Conservation (phyloP, 2,329 filamentous ascomycete genomes). For the Xylaria sp. region DNA sequence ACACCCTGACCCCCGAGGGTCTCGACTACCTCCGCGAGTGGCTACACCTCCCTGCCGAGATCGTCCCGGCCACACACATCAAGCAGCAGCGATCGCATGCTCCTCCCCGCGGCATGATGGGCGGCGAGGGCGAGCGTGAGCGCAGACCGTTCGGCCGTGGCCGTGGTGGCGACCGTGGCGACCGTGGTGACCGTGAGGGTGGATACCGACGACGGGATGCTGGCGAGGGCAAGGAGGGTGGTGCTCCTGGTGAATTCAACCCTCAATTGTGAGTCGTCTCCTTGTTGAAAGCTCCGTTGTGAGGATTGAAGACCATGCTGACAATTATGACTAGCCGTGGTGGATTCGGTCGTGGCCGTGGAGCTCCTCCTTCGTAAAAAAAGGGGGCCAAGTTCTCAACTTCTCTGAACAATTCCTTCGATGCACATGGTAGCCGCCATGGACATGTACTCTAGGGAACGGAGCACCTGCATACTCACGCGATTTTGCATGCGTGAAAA, state of each 20-base stretch:
- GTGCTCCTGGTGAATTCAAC: slow-evolving; percentile 90
- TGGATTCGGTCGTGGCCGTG: slow-evolving; percentile 89
- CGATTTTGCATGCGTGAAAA: slow-evolving; percentile 60
- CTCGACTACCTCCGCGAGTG: slow-evolving; percentile 99
- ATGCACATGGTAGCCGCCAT: slow-evolving; percentile 49
- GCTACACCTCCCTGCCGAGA: slow-evolving; percentile 99
- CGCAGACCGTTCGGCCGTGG: slow-evolving; percentile 85
- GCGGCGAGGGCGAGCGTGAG: slow-evolving; percentile 84
- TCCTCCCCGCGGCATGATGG: slow-evolving; percentile 98
- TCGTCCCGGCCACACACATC: slow-evolving; percentile 99
- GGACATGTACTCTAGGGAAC: slow-evolving; percentile 53
- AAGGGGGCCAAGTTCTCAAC: slow-evolving; percentile 53
- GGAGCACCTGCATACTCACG: slow-evolving; percentile 58
- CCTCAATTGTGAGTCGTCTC: slow-evolving; percentile 79
- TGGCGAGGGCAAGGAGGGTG: slow-evolving; percentile 89
- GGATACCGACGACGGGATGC: slow-evolving; percentile 92
- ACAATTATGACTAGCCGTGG: slow-evolving; percentile 70
- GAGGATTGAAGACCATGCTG: slow-evolving; percentile 30
- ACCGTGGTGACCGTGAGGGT: slow-evolving; percentile 85
- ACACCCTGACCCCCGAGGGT: slow-evolving; percentile 99
- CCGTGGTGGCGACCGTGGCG: slow-evolving; percentile 73
- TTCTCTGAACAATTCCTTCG: slow-evolving; percentile 54
- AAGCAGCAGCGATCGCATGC: slow-evolving; percentile 99
- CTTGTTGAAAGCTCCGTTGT: slow-evolving; percentile 31
- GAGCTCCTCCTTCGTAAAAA: slow-evolving; percentile 76